Base-by-base conservation (phyloP, 306 rosid genomes). In the Cicer pinnatifidum region DNA sequence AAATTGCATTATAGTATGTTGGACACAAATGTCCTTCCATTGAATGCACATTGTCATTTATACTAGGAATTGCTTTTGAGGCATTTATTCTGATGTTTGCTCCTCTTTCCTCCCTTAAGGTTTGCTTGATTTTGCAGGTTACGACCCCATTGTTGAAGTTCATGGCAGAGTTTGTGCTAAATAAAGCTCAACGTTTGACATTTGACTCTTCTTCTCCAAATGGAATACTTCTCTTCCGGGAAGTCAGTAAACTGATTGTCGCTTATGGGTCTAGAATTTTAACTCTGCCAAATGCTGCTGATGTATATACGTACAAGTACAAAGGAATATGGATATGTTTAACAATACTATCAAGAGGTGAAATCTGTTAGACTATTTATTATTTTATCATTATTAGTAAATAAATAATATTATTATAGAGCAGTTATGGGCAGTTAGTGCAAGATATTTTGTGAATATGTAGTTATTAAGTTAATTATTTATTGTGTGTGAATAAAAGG, bases 121-220 rank as follows among this genome's bases (percentile, higher is more conserved):
- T 39, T 69, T 54, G 57, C 69, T 56, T 62, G 54, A 69, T 72
- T 40, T 67, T 78, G 73, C 88, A 95, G 99, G 99, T 95, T 73
- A 95, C 99, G 44, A 95, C 97, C 37, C 99, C 99, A 19, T 77
- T 95, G 83, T 82, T 95, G 85, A 95, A 95, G 84, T 95, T 95
- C 83, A 84, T 91, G 95, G 92, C 97, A 17, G 99, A 95, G 87
- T 95, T 95, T 86, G 99, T 87, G 83, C 75, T 81, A 71, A 95
- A 95, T 88, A 95, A 95, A 90, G 93, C 97, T 77, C 99, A 95
- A 62, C 95, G 99, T 59, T 82, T 95, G 90, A 95, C 96, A 53
- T 95, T 95, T 78, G 99, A 95, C 82, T 91, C 99, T 58, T 95
- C 97, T 73, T 95, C 99, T 85, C 99, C 99, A 57, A 95, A 95